A percentile compares a stretch with the other conserved stretches of the same genome.
Evolutionary conservation across 163 green algal species (phyloP).

Genomic region (Scenedesmus sp.): DNA sequence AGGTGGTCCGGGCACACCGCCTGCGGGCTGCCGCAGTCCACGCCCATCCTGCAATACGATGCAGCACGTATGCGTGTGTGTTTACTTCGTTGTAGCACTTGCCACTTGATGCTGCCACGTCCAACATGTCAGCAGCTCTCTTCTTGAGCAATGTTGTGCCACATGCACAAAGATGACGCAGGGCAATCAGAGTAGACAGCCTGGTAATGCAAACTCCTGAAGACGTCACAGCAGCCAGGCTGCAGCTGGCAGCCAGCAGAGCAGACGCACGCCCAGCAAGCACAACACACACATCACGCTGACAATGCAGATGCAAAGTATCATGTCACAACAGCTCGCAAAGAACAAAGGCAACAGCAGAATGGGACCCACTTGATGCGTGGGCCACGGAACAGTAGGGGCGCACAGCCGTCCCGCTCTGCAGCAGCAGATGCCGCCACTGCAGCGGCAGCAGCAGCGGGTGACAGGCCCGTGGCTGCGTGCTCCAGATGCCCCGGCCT

Average conservation of each 20-base stretch:
- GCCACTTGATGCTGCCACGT: background rate
- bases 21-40: conserved; percentile 59
- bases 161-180: too few species aligned
- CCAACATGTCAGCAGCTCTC: background rate
- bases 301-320: too few species aligned
- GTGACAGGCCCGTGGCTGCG: background rate
- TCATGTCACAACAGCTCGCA: background rate
- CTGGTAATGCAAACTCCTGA: background rate
- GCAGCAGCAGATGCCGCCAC: background rate
- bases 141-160: too few species aligned
- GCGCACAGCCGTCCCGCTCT: background rate
- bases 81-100: background rate
- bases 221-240: background rate
- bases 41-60: conserved; percentile 57
- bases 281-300: too few species aligned
- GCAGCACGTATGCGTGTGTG: too few species aligned
- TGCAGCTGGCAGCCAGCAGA: background rate
- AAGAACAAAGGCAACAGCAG: background rate
- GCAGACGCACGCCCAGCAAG: background rate
- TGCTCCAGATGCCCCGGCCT: conserved; percentile 2
- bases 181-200: too few species aligned
- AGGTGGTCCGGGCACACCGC: conserved; percentile 65
- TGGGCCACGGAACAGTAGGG: conserved; percentile 53
- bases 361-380: conserved; percentile 55
- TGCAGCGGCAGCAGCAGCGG: conserved; percentile 19